These are phyloP conservation scores for Eucalyptus erythrocorys DNA, from an alignment of 345 rosid species.

Conservation along the genomic window DNA sequence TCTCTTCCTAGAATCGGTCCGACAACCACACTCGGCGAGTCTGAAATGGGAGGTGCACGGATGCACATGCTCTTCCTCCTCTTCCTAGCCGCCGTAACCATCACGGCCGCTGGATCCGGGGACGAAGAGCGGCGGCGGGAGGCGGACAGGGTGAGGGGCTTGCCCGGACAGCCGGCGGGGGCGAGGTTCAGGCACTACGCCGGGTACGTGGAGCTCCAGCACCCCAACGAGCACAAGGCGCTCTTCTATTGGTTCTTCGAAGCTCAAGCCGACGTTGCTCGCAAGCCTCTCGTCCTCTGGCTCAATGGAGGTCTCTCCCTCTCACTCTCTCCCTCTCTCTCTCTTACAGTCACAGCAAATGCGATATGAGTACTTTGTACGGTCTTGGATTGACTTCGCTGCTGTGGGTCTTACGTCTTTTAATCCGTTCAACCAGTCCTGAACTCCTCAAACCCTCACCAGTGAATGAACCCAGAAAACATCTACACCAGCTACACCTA, in stretches of 20 bases:
- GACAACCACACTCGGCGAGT: not conserved
- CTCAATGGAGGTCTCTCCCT: constrained; percentile 59
- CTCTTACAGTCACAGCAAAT: not conserved
- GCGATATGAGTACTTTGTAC: not conserved
- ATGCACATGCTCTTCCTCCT: not conserved
- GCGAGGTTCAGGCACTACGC: constrained; percentile 58
- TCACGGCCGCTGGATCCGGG: not conserved
- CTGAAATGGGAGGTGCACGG: not conserved
- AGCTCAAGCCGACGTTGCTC: constrained; percentile 22
- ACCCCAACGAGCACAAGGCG: constrained; percentile 44
- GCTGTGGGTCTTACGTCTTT: not conserved
- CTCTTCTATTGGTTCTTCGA: constrained; percentile 83
- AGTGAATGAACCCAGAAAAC: not conserved
- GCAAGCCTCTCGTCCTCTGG: constrained; percentile 65
- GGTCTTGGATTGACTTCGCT: not conserved
- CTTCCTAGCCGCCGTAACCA: not conserved
- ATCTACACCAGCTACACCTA: not conserved
- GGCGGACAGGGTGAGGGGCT: constrained; percentile 35
- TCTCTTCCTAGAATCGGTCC: not conserved
- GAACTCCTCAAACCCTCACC: not conserved
- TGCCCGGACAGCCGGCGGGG: constrained; percentile 54
- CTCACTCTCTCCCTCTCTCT: not conserved
- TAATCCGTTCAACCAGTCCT: not conserved
- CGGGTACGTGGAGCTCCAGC: constrained; percentile 58
- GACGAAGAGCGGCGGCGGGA: constrained; percentile 11